phyloP scores from a whole-genome alignment of 2,329 filamentous ascomycete genomes.

The Clathrospora elynae region DNA sequence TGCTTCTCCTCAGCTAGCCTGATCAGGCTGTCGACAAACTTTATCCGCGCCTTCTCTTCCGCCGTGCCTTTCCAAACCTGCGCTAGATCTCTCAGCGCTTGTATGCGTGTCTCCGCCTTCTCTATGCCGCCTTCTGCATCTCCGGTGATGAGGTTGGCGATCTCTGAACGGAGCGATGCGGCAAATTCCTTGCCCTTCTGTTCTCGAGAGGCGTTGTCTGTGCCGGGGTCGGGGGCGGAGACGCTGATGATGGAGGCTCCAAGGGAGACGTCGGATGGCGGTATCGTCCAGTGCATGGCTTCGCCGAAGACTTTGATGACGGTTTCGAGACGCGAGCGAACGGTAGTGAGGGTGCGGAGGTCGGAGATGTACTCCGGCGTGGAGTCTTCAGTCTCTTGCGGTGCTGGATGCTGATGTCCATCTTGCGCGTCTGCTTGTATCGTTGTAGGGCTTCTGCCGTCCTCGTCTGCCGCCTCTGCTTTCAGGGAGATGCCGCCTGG shows the following conservation, averaged over 20 bases:
- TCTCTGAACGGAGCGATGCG: conserved; percentile 71
- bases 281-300: conserved; percentile 93
- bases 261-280: conserved; percentile 83
- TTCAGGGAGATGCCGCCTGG: conserved; percentile 52
- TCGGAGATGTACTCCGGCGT: conserved; percentile 67
- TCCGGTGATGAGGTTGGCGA: conserved; percentile 67
- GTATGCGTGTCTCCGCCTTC: conserved; percentile 73
- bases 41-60: conserved; percentile 83
- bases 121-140: conserved; percentile 66
- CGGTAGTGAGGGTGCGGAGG: conserved; percentile 79
- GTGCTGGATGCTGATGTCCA: background rate
- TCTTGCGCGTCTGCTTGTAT: conserved; percentile 5
- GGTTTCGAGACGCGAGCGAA: conserved; percentile 81
- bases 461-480: conserved; percentile 9
- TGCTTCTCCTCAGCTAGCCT: conserved; percentile 80
- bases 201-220: conserved; percentile 71
- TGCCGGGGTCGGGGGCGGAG: conserved; percentile 77
- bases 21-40: conserved; percentile 80
- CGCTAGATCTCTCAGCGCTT: conserved; percentile 75
- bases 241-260: conserved; percentile 87
- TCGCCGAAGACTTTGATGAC: conserved; percentile 92
- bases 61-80: conserved; percentile 94
- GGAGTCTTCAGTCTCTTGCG: conserved; percentile 13
- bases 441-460: conserved; percentile 4
- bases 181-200: conserved; percentile 86